A percentile compares a stretch with the other conserved stretches of the same genome.
Evolutionary conservation across 306 rosid species (phyloP).

Genomic region (Adenanthera pavonina): DNA sequence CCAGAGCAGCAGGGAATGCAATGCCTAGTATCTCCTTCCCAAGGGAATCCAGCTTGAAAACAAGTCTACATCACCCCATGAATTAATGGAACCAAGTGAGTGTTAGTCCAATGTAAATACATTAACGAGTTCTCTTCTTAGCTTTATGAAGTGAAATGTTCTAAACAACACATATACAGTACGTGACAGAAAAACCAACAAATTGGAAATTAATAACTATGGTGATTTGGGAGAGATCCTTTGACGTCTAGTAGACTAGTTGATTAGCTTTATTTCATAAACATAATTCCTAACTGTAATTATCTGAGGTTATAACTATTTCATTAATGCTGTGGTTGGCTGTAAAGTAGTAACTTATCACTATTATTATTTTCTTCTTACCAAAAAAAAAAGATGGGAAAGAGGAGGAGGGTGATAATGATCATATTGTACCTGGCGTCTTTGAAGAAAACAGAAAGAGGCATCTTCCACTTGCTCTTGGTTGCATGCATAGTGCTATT

Average conservation of each 20-base stretch:
- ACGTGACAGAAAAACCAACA: not conserved
- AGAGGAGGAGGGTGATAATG: not conserved
- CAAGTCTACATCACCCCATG: constrained; percentile 50
- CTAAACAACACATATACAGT: not conserved
- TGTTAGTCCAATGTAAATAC: not conserved
- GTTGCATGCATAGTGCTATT: constrained; percentile 31
- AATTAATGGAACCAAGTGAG: not conserved
- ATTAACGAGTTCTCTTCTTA: not conserved
- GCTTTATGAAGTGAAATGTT: constrained; percentile 6
- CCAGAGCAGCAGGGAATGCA: constrained; percentile 87
- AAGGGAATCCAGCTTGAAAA: constrained; percentile 73
- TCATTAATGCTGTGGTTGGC: not conserved
- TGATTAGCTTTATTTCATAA: not conserved
- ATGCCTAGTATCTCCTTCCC: constrained; percentile 75
- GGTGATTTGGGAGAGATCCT: not conserved
- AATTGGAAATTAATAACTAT: not conserved
- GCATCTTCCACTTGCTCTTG: constrained; percentile 54
- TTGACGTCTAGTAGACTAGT: not conserved
- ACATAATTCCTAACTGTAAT: not conserved
- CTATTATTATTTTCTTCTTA: not conserved
- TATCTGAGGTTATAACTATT: not conserved
- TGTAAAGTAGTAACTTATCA: not conserved
- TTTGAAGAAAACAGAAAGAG: constrained; percentile 76
- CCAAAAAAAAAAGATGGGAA: not conserved
- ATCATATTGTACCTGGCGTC: constrained; percentile 62